Evolutionary conservation across 2,329 filamentous ascomycete species (phyloP).

Genomic region (Sclerotinia spermophila): DNA sequence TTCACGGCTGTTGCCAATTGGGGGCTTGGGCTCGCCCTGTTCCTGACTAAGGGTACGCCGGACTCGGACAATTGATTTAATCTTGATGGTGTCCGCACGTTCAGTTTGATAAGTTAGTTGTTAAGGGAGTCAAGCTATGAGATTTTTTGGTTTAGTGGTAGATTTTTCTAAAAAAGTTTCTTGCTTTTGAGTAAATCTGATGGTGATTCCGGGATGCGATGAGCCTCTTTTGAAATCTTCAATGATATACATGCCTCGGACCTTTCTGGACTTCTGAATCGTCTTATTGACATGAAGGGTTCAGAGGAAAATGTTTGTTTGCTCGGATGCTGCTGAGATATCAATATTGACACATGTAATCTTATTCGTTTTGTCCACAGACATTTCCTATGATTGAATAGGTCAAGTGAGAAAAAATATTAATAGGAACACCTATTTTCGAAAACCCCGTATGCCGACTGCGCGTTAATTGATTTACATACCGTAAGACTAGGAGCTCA

Average conservation of each 20-base stretch:
- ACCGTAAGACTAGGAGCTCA: background rate
- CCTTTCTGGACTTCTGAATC: background rate
- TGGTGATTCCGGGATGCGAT: background rate
- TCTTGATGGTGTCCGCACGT: too few relatives aligned
- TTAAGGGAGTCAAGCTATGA: background rate
- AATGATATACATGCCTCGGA: background rate
- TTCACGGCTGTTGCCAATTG: too few relatives aligned
- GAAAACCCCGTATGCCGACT: background rate
- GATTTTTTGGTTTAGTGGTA: background rate
- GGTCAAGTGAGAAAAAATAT: background rate
- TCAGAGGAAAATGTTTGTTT: background rate
- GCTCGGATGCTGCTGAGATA: constrained; percentile 5
- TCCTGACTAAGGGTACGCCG: too few relatives aligned
- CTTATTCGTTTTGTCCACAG: too few relatives aligned
- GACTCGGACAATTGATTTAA: too few relatives aligned
- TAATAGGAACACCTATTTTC: background rate
- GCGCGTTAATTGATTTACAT: background rate
- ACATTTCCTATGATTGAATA: background rate
- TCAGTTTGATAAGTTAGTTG: too few relatives aligned
- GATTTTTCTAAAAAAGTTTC: background rate
- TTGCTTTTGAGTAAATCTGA: background rate
- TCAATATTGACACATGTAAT: background rate
- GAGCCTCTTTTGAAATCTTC: background rate
- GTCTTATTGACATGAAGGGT: background rate
- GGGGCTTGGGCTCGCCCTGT: too few relatives aligned